Base-by-base conservation (phyloP, 2,329 filamentous ascomycete genomes). In the Claviceps sp. region DNA sequence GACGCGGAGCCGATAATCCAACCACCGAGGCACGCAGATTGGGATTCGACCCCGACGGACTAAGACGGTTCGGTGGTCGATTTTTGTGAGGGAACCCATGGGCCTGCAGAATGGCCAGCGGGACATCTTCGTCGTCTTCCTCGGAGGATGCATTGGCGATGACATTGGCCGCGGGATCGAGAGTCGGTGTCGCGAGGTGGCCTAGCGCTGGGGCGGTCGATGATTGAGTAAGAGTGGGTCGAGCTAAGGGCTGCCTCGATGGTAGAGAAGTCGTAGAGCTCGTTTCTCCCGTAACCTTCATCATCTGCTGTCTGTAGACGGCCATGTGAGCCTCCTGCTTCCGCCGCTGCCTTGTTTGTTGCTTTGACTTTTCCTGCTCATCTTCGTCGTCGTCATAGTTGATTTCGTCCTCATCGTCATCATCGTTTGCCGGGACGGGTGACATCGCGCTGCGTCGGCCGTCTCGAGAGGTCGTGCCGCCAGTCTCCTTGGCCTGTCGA, bases 241-340 rank as follows among this genome's bases (percentile, higher is more conserved):
- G 78, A 26, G 74, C 66, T 11, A 70, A 16, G 16, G 14, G 62
- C 14, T 74, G 53, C 44, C 47, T 52, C 13, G 39, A 16, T 13
- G 55, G 49, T 8, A 55, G 24, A 5, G 58, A 42, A 7, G 56
- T 45, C 5, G 56, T 48, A 5, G 56, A 47, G 4, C 75, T 66
- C 22, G 81, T 70, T 59, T 91, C 87, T 47, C 89, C 89, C 1
- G 89, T 94, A 34, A 93, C 85, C 69, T 95, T 95, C 86, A 91
- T 95, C 89, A 95, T 95, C 68, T 93, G 87, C 65, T 95, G 89
- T 53, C 89, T 81, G 66, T 95, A 95, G 1, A 95, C 84, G 1
- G 88, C 78, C 73, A 95, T 84, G 64, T 93, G 88, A 13, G 89
- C 89, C 67, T 95, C 88, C 64, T 95, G 89, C 72, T 90, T 93